Evolutionary conservation across 495 filamentous ascomycete genomes (phyloP).

Genomic region (Gamarada debralockiae): DNA sequence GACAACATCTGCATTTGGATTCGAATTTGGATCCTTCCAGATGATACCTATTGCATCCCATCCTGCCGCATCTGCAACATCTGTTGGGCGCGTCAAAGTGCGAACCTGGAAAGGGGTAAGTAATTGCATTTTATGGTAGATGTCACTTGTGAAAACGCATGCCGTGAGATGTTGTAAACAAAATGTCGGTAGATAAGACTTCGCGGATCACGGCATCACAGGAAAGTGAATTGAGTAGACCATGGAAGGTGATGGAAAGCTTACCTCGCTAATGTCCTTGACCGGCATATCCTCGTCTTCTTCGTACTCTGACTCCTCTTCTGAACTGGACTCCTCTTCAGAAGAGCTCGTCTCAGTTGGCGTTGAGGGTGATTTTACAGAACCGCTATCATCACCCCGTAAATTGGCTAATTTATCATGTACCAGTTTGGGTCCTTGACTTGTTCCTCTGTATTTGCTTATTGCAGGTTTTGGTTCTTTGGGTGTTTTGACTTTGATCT

Average conservation of each 20-base stretch:
- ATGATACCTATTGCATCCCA: conserved; percentile 31
- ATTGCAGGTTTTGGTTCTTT: conserved; percentile 6
- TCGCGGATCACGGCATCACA: no score
- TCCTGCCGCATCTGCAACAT: conserved; percentile 13
- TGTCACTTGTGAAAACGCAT: background rate
- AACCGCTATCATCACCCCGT: conserved; percentile 11
- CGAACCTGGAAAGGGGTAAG: conserved; percentile 20
- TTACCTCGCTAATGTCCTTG: conserved; percentile 20
- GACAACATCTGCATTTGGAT: conserved; percentile 18
- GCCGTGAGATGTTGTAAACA: background rate
- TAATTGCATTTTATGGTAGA: background rate
- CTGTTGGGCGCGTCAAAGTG: conserved; percentile 14
- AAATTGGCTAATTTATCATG: conserved; percentile 2
- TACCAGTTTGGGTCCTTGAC: background rate
- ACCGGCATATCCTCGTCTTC: conserved; percentile 21
- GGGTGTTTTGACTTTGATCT: conserved; percentile 12
- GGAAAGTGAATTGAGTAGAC: no score
- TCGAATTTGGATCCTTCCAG: conserved; percentile 23
- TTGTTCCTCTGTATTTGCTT: conserved; percentile 18
- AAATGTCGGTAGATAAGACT: no score
- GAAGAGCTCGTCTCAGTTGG: conserved; percentile 24
- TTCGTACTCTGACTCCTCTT: conserved; percentile 24
- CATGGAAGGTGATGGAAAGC: background rate
- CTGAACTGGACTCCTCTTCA: conserved; percentile 21
- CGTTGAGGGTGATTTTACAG: conserved; percentile 32